These are phyloP conservation scores for Diplodia mutila DNA, from an alignment of 2,329 filamentous ascomycete genomes.

Conservation along the genomic window DNA sequence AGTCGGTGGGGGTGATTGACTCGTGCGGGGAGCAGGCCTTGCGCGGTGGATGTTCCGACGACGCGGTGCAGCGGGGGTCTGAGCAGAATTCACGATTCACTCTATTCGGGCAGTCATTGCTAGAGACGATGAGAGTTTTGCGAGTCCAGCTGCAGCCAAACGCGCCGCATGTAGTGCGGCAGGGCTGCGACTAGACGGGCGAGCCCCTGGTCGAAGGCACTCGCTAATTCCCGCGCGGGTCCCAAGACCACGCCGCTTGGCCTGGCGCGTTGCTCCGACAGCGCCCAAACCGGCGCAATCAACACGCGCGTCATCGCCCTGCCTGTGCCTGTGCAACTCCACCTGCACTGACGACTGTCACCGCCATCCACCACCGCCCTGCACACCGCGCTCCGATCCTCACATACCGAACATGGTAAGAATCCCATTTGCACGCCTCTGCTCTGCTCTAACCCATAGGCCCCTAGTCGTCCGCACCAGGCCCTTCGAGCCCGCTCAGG, in stretches of 20 bases:
- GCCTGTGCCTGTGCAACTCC: neutral
- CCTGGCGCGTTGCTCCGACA: slow-evolving; percentile 12
- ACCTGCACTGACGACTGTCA: neutral
- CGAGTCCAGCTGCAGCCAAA: neutral
- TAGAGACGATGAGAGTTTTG: slow-evolving; percentile 16
- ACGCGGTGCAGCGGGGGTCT: neutral
- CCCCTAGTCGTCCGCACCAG: slow-evolving; percentile 15
- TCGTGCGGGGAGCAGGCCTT: slow-evolving; percentile 4
- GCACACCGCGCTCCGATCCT: neutral
- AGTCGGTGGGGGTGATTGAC: slow-evolving; percentile 19
- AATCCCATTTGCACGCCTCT: neutral
- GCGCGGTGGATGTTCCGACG: neutral
- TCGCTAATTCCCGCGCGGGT: slow-evolving; percentile 12
- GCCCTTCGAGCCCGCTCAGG: slow-evolving; percentile 39
- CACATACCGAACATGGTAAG: slow-evolving; percentile 17
- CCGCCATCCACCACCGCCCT: neutral
- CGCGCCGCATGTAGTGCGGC: neutral
- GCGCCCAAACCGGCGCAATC: neutral
- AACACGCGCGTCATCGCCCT: slow-evolving; percentile 17
- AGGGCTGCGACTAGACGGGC: neutral
- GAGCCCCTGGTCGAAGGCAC: neutral
- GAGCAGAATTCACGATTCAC: neutral
- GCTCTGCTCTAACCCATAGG: slow-evolving; percentile 8
- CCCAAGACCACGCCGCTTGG: neutral
- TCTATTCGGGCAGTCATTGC: neutral